Base-by-base conservation (phyloP, 352 stramenopile genomes). In the Nothophytophthora sp. region DNA sequence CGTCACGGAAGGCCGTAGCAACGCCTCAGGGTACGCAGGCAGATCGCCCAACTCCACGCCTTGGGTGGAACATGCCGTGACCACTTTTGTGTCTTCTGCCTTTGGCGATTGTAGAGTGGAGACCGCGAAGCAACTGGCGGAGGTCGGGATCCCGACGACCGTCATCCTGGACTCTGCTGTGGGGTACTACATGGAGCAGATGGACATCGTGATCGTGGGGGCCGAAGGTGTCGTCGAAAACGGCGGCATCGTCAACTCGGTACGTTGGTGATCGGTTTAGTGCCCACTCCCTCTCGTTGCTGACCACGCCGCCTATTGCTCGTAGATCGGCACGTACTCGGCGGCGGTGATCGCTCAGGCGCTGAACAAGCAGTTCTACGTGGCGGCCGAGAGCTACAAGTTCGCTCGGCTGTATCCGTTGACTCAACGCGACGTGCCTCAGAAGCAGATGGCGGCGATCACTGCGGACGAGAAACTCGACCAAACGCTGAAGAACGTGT, bases 361-460 rank as follows among this genome's bases (percentile, higher is more conserved):
- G 23, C 78, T 97, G 63, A 96, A 96, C 35, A 98, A 98, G 48
- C 96, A 97, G 12, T 97, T 99, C 66, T 99, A 99, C 81, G 97
- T 99, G 13, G 96, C 96, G 0, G 96, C 96, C 4, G 96, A 99
- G 73, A 98, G 88, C 60, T 99, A 98, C 76, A 99, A 99, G 63
- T 99, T 99, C 74, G 95, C 96, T 20, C 91, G 97, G 23, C 67
- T 99, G 49, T 99, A 98, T 70, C 97, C 97, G n/a, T 67, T 99
- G 40, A 98, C 92, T 47, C 97, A 99, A 74, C 72, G 83, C 35
- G 97, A 99, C 73, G 75, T 99, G 24, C 87, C 91, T 19, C 77
- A 93, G 51, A 88, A 77, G 50, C 68, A 86, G 22, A 86, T 82
- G 63, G 62, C 63, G 56, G 62, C 68, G 13, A 68, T 80, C 15